Percentiles rank a stretch among this genome's conserved stretches.
These are phyloP conservation scores for Phylloporus sp. DNA, from an alignment of 768 basidiomycete genomes.

Conservation along the genomic window DNA sequence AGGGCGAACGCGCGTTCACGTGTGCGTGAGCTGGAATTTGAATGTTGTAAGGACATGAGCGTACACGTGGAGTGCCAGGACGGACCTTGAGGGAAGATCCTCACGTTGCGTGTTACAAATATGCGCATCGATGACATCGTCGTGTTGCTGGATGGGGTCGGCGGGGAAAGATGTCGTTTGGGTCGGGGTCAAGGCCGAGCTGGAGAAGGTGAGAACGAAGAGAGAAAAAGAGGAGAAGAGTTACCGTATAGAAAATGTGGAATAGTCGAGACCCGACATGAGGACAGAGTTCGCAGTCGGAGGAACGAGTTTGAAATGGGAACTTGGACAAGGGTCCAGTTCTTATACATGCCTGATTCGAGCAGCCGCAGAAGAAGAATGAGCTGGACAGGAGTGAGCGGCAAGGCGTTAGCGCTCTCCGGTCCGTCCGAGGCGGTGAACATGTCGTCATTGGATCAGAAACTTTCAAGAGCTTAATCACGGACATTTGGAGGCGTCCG, in stretches of 20 bases:
- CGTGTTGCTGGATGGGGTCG: constrained; percentile 24
- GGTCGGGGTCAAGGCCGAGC: constrained; percentile 24
- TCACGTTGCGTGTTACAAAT: constrained; percentile 27
- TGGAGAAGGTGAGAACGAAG: constrained; percentile 11
- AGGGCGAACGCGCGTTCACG: constrained; percentile 17
- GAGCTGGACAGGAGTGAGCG: too few relatives aligned
- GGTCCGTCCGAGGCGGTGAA: constrained; percentile 26
- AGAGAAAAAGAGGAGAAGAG: too few relatives aligned
- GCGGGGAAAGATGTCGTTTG: constrained; percentile 25
- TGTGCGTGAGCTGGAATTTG: constrained; percentile 21
- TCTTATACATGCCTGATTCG: constrained; percentile 26
- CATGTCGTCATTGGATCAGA: constrained; percentile 31
- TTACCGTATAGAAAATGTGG: constrained; percentile 25
- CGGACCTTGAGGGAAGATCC: constrained; percentile 33
- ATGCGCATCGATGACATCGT: constrained; percentile 28
- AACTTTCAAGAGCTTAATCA: constrained; percentile 33
- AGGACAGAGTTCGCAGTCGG: constrained; percentile 11
- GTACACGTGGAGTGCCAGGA: constrained; percentile 26
- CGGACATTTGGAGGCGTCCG: too few relatives aligned
- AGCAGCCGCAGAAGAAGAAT: too few relatives aligned
- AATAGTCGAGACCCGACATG: constrained; percentile 26
- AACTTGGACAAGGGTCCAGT: constrained; percentile 22
- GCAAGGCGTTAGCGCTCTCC: constrained; percentile 20
- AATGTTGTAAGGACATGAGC: constrained; percentile 8
- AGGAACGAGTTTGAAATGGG: constrained; percentile 22